A percentile compares a stretch with the other conserved stretches of the same genome.
Evolutionary conservation across 2,329 filamentous ascomycete genomes (phyloP).

Genomic region (Epichloe brachyelytri): DNA sequence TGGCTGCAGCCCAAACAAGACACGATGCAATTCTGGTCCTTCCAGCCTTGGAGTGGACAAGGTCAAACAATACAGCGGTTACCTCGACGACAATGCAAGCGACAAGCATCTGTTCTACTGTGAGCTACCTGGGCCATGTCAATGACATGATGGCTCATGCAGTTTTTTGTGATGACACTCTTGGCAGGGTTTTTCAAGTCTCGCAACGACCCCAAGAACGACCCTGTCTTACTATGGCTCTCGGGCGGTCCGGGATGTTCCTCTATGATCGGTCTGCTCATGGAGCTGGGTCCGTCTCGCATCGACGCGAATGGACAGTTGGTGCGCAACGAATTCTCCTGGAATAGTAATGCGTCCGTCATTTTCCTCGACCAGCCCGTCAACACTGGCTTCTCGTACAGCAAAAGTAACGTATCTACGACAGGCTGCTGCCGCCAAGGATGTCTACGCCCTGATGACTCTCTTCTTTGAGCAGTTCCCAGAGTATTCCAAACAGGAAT

Average conservation of each 20-base stretch:
- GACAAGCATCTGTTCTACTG: slow-evolving; percentile 99
- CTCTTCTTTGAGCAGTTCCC: slow-evolving; percentile 99
- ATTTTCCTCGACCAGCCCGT: slow-evolving; percentile 99
- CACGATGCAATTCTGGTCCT: slow-evolving; percentile 20
- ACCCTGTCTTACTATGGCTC: slow-evolving; percentile 87
- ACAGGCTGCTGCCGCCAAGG: slow-evolving; percentile 93
- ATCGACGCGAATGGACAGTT: slow-evolving; percentile 74
- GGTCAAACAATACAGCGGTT: slow-evolving; percentile 97
- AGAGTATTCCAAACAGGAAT: slow-evolving; percentile 85
- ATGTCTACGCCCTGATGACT: slow-evolving; percentile 89
- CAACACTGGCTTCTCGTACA: slow-evolving; percentile 97
- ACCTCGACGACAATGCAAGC: slow-evolving; percentile 89
- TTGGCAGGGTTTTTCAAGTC: slow-evolving; percentile 93
- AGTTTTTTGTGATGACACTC: no score
- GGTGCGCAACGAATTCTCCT: slow-evolving; percentile 77
- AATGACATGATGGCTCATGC: no score
- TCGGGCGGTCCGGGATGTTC: slow-evolving; percentile 97
- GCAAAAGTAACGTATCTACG: slow-evolving; percentile 76
- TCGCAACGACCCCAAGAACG: slow-evolving; percentile 90
- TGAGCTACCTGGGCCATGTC: slow-evolving; percentile 32
- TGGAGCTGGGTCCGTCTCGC: slow-evolving; percentile 89
- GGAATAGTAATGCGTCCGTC: slow-evolving; percentile 96
- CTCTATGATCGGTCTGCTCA: slow-evolving; percentile 90
- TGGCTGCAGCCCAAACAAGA: no score
- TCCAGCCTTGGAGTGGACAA: slow-evolving; percentile 71